Percentiles rank a stretch among this genome's conserved stretches.
Conservation (phyloP, 331 rosid genomes). For the Arachis monticola region DNA sequence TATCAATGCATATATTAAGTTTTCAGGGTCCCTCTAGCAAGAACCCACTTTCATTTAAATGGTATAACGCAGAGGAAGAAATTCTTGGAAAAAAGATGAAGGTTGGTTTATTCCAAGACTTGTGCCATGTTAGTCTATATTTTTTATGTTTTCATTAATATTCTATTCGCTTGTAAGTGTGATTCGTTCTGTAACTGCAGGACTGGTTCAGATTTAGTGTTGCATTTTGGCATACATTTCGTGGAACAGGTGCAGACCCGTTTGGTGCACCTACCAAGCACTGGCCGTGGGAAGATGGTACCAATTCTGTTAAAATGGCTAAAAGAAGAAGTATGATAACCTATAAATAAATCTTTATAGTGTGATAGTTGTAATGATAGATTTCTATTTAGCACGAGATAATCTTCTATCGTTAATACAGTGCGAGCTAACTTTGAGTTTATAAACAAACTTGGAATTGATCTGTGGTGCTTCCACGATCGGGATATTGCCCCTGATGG, state of each 20-base stretch:
- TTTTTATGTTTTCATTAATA: no score
- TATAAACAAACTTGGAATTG: constrained; percentile 86
- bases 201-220: constrained; percentile 98
- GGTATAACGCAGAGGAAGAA: constrained; percentile 91
- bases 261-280: constrained; percentile 87
- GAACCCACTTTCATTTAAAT: constrained; percentile 76
- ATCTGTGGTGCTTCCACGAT: constrained; percentile 94
- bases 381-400: not conserved
- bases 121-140: not conserved
- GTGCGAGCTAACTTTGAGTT: constrained; percentile 96
- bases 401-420: constrained; percentile 37
- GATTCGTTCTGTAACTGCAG: constrained; percentile 42
- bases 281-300: constrained; percentile 99
- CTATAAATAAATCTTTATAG: not conserved
- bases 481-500: constrained; percentile 95
- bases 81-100: constrained; percentile 92
- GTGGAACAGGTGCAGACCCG: constrained; percentile 91
- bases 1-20: not conserved
- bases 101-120: constrained; percentile 49
- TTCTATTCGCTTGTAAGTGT: constrained; percentile 29
- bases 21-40: constrained; percentile 63
- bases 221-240: constrained; percentile 97
- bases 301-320: constrained; percentile 89
- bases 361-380: constrained; percentile 1
- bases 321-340: constrained; percentile 83